Evolutionary conservation across 192 early-diverging fungal genomes (phyloP), one percentile per base, ranked within the genome.

Genomic region (Backusella tarrabulga): DNA sequence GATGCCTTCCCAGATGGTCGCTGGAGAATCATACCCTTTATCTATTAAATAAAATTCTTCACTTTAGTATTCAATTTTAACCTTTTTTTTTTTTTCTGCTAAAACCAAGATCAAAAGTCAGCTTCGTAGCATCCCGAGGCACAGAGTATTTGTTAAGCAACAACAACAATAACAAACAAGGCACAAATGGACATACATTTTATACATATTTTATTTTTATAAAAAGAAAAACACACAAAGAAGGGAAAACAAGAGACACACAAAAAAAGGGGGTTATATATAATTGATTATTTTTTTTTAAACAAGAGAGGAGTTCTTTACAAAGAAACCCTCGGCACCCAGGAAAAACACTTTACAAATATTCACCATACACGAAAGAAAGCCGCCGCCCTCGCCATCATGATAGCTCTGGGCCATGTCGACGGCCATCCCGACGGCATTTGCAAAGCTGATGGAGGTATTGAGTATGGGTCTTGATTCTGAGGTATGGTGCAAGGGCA

Each of bases 21-120:
- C 6, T 80, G 68, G 70, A 56, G 78, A 36, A 44, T 84, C 4
- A 34, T 84, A 29, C 83, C 83, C 17, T 44, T 71, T 50, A 34
- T 83, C 12, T 84, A 76, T 52, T 84, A 36, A 67, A 40, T 40
- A 40, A 40, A 40, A 2, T 40, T 40, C 38, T 12, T 7, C 38
- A 40, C 11, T 40, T 40, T 40, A 40, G 35, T 17, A 17, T n/a
- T n/a, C n/a, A n/a, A n/a, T n/a, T 70, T 68, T 36, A 15, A 15
- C 35, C 2, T 38, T 35, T 68, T 68, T 68, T 68, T 68, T 35
- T 68, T 68, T 34, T 12, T 15, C 19, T 68, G 15, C 50, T 38
- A 38, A 38, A 38, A 38, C 1, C 1, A 32, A 32, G 29, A 32
- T 32, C 29, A 52, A 52, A 54, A 54, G 52, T 54, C 19, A 19